Base-by-base conservation (phyloP, 305 asterid species). In the Lippia alba region DNA sequence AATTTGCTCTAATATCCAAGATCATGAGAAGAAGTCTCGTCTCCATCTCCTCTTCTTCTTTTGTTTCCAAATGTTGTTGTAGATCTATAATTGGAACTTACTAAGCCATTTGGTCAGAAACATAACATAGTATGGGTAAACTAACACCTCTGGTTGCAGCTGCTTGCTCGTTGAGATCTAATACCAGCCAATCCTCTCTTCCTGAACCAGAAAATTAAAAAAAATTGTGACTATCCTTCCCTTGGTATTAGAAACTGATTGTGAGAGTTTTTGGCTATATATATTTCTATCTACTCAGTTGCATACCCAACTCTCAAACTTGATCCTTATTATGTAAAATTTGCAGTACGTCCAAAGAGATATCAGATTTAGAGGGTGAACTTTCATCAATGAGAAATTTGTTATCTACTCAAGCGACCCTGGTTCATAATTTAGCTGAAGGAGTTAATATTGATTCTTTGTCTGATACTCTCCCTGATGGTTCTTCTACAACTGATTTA, bases 301-400 rank as follows among this genome's bases (percentile, higher is more conserved):
- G 53, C 70, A 24, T 77, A 60, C 64, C 20, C 30, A 50, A 39
- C 61, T 20, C 45, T 56, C 33, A 46, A 61, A 55, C 54, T 67
- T 20, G 40, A 54, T 63, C 40, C 44, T 60, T 57, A 34, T 45
- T 57, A 51, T 61, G 19, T 54, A 12, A 67, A 64, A 63, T 59
- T 49, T 79, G 80, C 92, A 94, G 99, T 71, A 94, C 99, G 17
- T 88, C 98, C 61, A 94, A 94, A 88, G 99, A 94, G 89, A 94
- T 94, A 78, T 94, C 99, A 61, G 99, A 94, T 79, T 86, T 94
- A 75, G 99, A 94, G 86, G 99, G 97, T 24, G 99, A 94, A 71
- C 97, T 94, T 75, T 91, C 97, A 74, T 94, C 97, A 51, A 94
- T 94, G 98, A 87, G 93, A 81, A 94, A 87, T 80, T 81, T 94